Evolutionary conservation across 345 rosid species (phyloP).

Genomic region (Brassica napus): Da-Ae NC_063443.1:18902001-18902500

Average conservation of each 20-base stretch:
- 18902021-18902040: not conserved
- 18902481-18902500: constrained; percentile 4
- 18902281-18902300: constrained; percentile 12
- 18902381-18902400: constrained; percentile 19
- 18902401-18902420: constrained; percentile 43
- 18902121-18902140: constrained; percentile 31
- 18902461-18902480: constrained; percentile 14
- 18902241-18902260: constrained; percentile 36
- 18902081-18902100: constrained; percentile 2
- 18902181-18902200: constrained; percentile 62
- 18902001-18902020: not conserved
- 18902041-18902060: constrained; percentile 22
- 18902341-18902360: not conserved
- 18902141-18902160: constrained; percentile 75
- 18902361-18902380: constrained; percentile 17
- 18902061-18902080: constrained; percentile 13
- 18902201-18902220: constrained; percentile 58
- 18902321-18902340: not conserved
- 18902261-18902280: constrained; percentile 24
- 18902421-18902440: constrained; percentile 38
- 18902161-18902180: constrained; percentile 80
- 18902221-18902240: constrained; percentile 40
- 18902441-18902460: constrained; percentile 15
- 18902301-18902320: constrained; percentile 15
- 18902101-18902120: constrained; percentile 3